Base-by-base conservation (phyloP, 2,329 filamentous ascomycete species). In the Xylaria sp. region DNA sequence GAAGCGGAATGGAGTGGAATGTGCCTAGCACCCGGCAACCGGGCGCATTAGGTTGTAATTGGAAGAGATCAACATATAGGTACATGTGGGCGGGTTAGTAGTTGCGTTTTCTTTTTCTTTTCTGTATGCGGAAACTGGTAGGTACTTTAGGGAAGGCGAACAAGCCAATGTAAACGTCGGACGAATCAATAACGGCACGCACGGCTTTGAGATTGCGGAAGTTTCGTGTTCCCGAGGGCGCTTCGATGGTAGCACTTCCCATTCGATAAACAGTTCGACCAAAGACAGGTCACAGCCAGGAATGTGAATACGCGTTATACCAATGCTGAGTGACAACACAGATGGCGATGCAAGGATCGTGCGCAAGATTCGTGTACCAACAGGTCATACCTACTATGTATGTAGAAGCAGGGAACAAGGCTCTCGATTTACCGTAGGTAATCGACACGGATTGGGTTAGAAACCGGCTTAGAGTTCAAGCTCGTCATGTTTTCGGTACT, bases 401-500 rank as follows among this genome's bases (percentile, higher is more conserved):
- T 11, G 23, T 38, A 35, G 49, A 37, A 38, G 33, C 49, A 38
- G 49, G 49, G 49, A 38, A 51, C 49, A 23, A 51, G 49, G 49
- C 49, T 40, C 19, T 4, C 21, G 19, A 38, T n/a, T 23, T 35
- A 23, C 47, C 19, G 47, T 50, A 37, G n/a, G 47, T 37, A 14
- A 21, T 23, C 31, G 2, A 12, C 37, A 19, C 21, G 25, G 31
- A 47, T 53, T 21, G 45, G 51, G 53, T 23, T 21, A 56, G 55
- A 43, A 61, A 40, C 45, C 45, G 49, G 45, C 33, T 52, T 35
- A 25, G 43, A 51, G 54, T 56, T 53, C 23, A 46, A 50, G 52
- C 57, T 53, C 42, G 51, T 61, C 61, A 63, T 38, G 42, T 38
- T 42, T 33, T 60, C 63, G 65, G 63, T 61, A 65, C 56, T 67